Evolutionary conservation across 140 eudicot species (phyloP), one percentile per base, ranked within the genome.

Genomic region (Stevia rebaudiana): DNA sequence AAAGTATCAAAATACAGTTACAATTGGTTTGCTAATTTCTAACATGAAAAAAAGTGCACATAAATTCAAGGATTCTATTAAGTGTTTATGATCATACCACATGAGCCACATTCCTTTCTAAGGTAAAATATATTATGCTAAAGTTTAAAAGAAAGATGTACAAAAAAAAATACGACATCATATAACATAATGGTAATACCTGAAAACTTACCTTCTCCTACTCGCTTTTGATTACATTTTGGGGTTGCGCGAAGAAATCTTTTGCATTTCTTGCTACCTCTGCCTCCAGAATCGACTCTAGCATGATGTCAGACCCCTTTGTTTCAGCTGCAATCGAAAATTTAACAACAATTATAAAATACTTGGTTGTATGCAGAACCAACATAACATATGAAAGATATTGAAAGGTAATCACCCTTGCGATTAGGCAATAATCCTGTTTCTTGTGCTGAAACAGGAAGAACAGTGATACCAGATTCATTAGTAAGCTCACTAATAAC

Each of bases 391-490:
- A 57, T 56, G 46, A 36, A 22, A 55, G 28, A 65, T 28, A 62
- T 10, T 3, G 13, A 63, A 46, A 39, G 7, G 10, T 61, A 23
- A 31, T 24, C 42, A 91, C 96, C 95, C 60, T 68, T 80, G 58
- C 84, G 82, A 60, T 61, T 71, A 37, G 98, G 98, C 56, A 91
- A 74, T 65, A 91, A 71, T 67, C 94, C 94, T 4, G 96, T 82
- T 41, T 84, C 88, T 78, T 87, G 83, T 39, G 98, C 98, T 22
- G 98, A 91, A 47, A 91, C 84, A 57, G 98, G 98, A 76, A 87
- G 95, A 64, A 87, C 87, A 33, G 78, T 63, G 55, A 85, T 80
- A 40, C 96, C 96, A 65, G 95, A 84, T 21, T 83, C 88, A 80
- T 83, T 95, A 50, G 77, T 81, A 60, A 74, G 76, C 71, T 79